phyloP scores from a whole-genome alignment of 805 yeast genomes.

The Kuraishia piskuri region DNA sequence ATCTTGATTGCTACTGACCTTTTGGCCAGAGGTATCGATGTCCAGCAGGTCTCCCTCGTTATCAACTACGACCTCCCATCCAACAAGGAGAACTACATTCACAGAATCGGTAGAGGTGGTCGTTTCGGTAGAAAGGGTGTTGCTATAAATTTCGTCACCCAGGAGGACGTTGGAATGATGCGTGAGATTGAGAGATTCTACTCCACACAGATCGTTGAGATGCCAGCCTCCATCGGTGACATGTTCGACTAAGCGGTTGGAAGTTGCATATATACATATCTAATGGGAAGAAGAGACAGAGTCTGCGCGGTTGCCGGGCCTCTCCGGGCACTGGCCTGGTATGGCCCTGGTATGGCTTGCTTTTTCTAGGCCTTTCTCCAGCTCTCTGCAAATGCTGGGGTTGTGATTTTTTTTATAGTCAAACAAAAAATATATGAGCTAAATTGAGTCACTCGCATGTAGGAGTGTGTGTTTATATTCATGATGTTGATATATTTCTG shows the following conservation, averaged over 20 bases:
- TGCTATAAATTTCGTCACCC: constrained; percentile 89
- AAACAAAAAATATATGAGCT: neutral
- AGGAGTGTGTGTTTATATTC: no score
- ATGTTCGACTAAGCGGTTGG: constrained; percentile 8
- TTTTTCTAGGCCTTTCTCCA: neutral
- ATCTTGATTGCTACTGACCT: constrained; percentile 94
- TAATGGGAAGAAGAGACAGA: neutral
- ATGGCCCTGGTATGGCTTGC: neutral
- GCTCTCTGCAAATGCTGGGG: neutral
- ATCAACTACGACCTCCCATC: constrained; percentile 91
- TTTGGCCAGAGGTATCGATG: constrained; percentile 98
- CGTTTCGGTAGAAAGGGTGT: constrained; percentile 98
- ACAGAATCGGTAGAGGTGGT: constrained; percentile 97
- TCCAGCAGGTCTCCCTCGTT: constrained; percentile 93
- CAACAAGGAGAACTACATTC: constrained; percentile 92
- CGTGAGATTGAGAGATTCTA: constrained; percentile 70
- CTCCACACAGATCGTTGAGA: constrained; percentile 65
- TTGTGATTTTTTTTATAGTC: neutral
- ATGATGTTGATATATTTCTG: no score
- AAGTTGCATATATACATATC: neutral
- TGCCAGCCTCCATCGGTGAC: constrained; percentile 69
- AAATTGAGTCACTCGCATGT: no score
- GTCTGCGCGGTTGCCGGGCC: neutral
- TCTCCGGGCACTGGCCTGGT: neutral
- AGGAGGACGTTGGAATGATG: constrained; percentile 65